phyloP scores from a whole-genome alignment of 2,329 filamentous ascomycete genomes.

The Xylaria sp. region DNA sequence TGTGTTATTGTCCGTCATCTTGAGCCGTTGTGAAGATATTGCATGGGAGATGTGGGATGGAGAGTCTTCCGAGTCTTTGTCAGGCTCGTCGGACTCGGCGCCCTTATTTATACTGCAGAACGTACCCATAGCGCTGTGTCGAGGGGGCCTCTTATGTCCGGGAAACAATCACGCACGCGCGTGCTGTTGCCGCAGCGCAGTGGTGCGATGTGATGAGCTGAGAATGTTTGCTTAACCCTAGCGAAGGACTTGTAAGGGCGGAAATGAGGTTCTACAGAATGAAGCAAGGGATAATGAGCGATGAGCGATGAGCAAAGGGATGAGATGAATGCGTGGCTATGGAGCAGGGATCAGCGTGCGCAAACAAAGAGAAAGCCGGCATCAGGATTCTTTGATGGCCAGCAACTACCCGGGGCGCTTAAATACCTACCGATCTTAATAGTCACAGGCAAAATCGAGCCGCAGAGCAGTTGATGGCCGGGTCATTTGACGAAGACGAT shows the following conservation, averaged over 20 bases:
- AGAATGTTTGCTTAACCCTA: background rate
- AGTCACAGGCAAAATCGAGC: background rate
- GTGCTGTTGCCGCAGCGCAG: background rate
- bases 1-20: constrained; percentile 26
- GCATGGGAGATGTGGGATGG: constrained; percentile 25
- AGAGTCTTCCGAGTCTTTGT: constrained; percentile 37
- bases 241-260: no score
- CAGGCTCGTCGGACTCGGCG: constrained; percentile 40
- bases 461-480: background rate
- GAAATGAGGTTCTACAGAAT: background rate
- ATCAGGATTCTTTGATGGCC: constrained; percentile 13
- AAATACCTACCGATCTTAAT: constrained; percentile 1
- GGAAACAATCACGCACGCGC: constrained; percentile 7
- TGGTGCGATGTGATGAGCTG: no score
- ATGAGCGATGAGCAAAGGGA: background rate
- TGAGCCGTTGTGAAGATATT: constrained; percentile 30
- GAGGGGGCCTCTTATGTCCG: constrained; percentile 5
- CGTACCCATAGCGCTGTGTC: constrained; percentile 43
- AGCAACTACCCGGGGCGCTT: background rate
- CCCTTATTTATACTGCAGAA: constrained; percentile 44
- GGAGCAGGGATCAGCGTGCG: background rate
- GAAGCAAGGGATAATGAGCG: background rate
- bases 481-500: constrained; percentile 13
- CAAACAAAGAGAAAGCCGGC: constrained; percentile 24
- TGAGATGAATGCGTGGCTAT: background rate